phyloP scores from a whole-genome alignment of 306 rosid species.

The Mimosa bimucronata region DNA sequence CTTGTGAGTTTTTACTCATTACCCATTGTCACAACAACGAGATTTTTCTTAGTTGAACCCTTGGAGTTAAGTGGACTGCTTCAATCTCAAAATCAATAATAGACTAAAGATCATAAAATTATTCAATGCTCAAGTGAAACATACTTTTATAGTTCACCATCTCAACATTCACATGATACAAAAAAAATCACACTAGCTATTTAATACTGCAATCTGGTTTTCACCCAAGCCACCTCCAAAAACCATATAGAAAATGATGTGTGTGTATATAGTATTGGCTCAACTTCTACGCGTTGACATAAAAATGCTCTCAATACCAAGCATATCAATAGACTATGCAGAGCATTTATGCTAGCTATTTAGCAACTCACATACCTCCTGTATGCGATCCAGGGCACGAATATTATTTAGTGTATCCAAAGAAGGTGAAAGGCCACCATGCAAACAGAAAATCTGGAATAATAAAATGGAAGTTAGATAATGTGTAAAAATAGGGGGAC shows the following conservation, averaged over 20 bases:
- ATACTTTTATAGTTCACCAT: background rate
- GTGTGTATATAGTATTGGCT: background rate
- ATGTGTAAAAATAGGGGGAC: constrained; percentile 32
- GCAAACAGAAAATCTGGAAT: constrained; percentile 90
- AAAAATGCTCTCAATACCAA: constrained; percentile 15
- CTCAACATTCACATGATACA: background rate
- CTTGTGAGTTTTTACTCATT: background rate
- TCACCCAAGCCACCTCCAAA: too few species aligned
- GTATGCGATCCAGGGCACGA: constrained; percentile 92
- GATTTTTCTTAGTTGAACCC: background rate
- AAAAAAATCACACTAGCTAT: too few species aligned
- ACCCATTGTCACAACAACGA: too few species aligned
- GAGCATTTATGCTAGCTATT: constrained; percentile 27
- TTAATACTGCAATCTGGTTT: too few species aligned
- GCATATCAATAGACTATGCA: constrained; percentile 20
- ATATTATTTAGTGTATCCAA: constrained; percentile 94
- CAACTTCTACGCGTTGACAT: constrained; percentile 23
- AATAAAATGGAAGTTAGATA: constrained; percentile 37
- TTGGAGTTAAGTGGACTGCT: background rate
- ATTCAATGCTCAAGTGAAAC: background rate
- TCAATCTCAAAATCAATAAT: background rate
- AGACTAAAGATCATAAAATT: background rate
- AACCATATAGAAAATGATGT: too few species aligned
- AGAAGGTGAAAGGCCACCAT: constrained; percentile 98
- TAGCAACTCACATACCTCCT: constrained; percentile 62